Evolutionary conservation across 306 rosid species (phyloP), one percentile per base, ranked within the genome.

Genomic region (Mucuna pruriens): DNA sequence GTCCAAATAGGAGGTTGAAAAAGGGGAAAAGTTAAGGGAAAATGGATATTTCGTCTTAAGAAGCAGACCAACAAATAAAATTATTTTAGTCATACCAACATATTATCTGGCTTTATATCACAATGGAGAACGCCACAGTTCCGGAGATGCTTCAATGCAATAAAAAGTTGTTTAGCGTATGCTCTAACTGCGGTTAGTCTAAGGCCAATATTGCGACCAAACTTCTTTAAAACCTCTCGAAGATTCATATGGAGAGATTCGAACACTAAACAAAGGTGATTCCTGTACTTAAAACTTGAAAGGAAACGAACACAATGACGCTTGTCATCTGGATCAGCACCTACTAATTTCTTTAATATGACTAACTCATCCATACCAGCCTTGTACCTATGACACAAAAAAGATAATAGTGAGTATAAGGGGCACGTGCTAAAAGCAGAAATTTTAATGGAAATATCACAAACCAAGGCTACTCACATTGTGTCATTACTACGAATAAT

Each of bases 131-230:
- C 94, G 36, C 97, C 97, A 85, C 97, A 92, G 55, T 90, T 90
- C 75, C 91, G 88, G 11, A 92, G 88, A 86, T 92, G 94, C 89
- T 92, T 92, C 83, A 92, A 75, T 3, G 97, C 89, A 81, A 92
- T 89, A 84, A 92, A 90, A 51, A 90, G 93, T 80, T 92, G 94
- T 82, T 92, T 90, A 1, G 94, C 93, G 51, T 92, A 92, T 23
- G 89, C 86, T 85, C 93, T 89, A 67, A 92, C 93, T 39, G 90
- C 94, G 66, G 90, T 92, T 79, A 92, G 86, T 80, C 88, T 92
- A 76, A 92, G 97, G 83, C 97, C 97, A 84, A 92, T 92, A 85
- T 92, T 92, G 90, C 94, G 97, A 71, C 97, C 94, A 85, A 92
- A 92, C 83, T 92, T 92, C 90, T 92, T 92, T 85, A 92, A 86